Conservation (phyloP, 305 asterid genomes). For the Fraxinus platypoda region DNA sequence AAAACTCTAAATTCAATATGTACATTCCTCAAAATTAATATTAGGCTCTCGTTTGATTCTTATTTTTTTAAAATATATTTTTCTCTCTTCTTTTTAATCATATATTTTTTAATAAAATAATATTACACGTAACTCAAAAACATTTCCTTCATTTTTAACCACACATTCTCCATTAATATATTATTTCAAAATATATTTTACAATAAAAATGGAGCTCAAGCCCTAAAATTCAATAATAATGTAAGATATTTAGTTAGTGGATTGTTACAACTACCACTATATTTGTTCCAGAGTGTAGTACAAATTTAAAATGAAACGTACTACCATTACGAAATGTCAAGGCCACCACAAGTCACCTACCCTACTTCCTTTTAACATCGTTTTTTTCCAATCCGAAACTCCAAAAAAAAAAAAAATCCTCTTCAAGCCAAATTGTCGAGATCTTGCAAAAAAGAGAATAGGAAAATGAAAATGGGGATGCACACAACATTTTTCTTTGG, state of each 20-base stretch:
- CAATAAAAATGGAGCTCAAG: no score
- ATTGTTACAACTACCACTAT: background rate
- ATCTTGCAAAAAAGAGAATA: background rate
- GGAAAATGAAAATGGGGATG: background rate
- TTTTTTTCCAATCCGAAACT: background rate
- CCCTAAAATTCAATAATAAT: no score
- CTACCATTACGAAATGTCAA: background rate
- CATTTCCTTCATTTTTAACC: no score
- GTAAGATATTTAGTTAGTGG: background rate
- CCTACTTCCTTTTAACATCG: background rate
- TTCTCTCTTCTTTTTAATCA: no score
- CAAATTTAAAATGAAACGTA: background rate
- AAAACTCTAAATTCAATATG: no score
- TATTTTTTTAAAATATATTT: no score
- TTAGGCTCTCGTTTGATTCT: no score
- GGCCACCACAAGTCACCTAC: background rate
- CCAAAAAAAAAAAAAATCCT: background rate
- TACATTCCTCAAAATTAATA: background rate
- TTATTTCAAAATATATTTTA: no score
- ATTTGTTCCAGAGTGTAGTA: background rate
- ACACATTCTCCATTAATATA: no score
- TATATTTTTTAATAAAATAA: no score
- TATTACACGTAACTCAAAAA: no score
- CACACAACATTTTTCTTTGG: background rate
- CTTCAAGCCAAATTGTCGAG: background rate